phyloP scores from a whole-genome alignment of 495 filamentous ascomycete species.

The Penicillium simplicissimum region DNA sequence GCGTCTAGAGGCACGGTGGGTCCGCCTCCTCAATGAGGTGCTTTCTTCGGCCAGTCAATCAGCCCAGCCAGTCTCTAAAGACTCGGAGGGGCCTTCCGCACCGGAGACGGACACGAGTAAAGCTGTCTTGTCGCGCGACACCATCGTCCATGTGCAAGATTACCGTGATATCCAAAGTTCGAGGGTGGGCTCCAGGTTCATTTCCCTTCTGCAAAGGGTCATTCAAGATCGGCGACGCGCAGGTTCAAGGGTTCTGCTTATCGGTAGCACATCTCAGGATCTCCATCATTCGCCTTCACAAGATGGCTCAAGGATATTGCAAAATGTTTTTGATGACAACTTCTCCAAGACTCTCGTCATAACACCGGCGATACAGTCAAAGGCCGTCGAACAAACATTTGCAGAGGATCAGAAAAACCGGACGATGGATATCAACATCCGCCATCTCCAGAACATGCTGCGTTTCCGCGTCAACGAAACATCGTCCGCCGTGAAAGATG shows the following conservation, averaged over 20 bases:
- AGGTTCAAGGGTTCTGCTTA: conserved; percentile 70
- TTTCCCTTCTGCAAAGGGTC: conserved; percentile 66
- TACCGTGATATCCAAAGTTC: conserved; percentile 71
- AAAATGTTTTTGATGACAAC: conserved; percentile 49
- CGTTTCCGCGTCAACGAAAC: conserved; percentile 43
- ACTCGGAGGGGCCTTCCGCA: conserved; percentile 10
- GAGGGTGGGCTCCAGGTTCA: conserved; percentile 59
- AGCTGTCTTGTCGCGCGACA: conserved; percentile 31
- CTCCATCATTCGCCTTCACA: conserved; percentile 23
- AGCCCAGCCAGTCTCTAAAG: conserved; percentile 6
- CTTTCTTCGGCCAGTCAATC: conserved; percentile 29
- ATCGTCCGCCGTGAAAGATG: conserved; percentile 35
- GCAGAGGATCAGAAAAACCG: conserved; percentile 48
- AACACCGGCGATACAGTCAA: conserved; percentile 40
- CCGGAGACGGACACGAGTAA: conserved; percentile 14
- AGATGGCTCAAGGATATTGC: conserved; percentile 51
- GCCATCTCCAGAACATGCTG: conserved; percentile 70
- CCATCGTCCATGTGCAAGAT: conserved; percentile 81
- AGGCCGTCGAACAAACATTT: conserved; percentile 40
- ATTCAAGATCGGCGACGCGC: conserved; percentile 66
- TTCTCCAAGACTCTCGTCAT: conserved; percentile 55
- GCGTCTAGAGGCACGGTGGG: conserved; percentile 35
- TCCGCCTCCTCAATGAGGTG: conserved; percentile 39
- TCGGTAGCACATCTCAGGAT: conserved; percentile 63
- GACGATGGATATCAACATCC: conserved; percentile 63